Evolutionary conservation across 176 grass and related monocot species (phyloP).

Genomic region (Puccinellia tenuiflora): DNA sequence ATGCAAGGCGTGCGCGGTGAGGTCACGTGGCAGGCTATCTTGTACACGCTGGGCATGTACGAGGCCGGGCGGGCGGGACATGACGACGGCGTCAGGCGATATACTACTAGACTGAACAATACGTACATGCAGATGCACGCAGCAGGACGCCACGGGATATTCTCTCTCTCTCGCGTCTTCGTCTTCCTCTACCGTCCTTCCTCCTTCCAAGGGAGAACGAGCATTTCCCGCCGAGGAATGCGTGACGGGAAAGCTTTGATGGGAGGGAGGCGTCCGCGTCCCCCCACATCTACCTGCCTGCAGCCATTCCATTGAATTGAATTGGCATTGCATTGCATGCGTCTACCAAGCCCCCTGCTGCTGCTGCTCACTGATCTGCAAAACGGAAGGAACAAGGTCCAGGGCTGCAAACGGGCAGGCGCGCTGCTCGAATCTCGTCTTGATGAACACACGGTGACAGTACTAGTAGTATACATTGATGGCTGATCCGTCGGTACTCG

Average conservation of each 20-base stretch:
- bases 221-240: slow-evolving; percentile 47
- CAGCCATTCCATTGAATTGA: background rate
- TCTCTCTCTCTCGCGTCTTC: no score
- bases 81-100: background rate
- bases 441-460: background rate
- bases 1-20: background rate
- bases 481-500: background rate
- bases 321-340: slow-evolving; percentile 10
- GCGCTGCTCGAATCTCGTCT: background rate
- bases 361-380: background rate
- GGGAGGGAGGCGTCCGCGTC: slow-evolving; percentile 13
- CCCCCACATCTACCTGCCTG: background rate
- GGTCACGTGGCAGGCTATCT: background rate
- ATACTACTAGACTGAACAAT: background rate
- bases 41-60: background rate
- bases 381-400: slow-evolving; percentile 40
- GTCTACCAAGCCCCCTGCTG: background rate
- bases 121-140: background rate
- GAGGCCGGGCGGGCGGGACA: background rate
- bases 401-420: background rate
- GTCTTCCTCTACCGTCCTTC: no score
- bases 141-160: slow-evolving; percentile 22
- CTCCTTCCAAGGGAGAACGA: background rate
- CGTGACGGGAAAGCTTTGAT: slow-evolving; percentile 38
- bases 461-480: background rate